Evolutionary conservation across 371 early-diverging fungal species (phyloP), one percentile per base, ranked within the genome.

Genomic region (Syncephalastrum sp.): DNA sequence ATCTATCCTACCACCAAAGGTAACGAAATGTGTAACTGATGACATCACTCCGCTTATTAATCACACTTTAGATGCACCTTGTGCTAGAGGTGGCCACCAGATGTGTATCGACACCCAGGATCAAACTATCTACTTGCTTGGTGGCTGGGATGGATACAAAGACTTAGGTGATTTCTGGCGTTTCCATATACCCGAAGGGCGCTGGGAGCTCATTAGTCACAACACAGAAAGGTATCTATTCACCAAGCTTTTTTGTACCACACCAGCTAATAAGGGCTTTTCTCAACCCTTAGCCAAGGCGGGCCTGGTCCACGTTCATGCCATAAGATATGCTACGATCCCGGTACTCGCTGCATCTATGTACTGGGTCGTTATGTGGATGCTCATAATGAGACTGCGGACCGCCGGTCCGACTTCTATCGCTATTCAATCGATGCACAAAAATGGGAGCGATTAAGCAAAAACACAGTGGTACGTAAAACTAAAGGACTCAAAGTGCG

Each of bases 111-210:
- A 97, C 62, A 73, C 76, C 8, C 80, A 86, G 46, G 68, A 70
- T 4, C 84, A 91, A 15, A 66, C 72, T n/a, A 86, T 95, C 3
- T 99, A 94, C 69, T 62, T 99, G 17, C 85, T 93, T 63, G 99
- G 98, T 14, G 99, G 99, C 7, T 99, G 97, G 96, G 89, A 96
- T 77, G 99, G 99, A 1, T 62, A 75, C 12, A 69, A 80, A 33
- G 95, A 97, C 57, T 70, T 98, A 33, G 77, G 86, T 10, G 99
- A 99, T 70, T 88, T 98, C 57, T 99, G 99, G 99, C 75, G 73
- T 47, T 93, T 76, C 59, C 74, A 84, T 53, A 83, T 90, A 24
- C 60, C 69, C 3, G 64, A 74, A 0, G 68, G 77, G 13, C 65
- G 56, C 42, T 97, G 98, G 98, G 73, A 59, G 4, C 80, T 91